Evolutionary conservation across 1,284 basidiomycete genomes (phyloP).

Genomic region (Irpex sp.): DNA sequence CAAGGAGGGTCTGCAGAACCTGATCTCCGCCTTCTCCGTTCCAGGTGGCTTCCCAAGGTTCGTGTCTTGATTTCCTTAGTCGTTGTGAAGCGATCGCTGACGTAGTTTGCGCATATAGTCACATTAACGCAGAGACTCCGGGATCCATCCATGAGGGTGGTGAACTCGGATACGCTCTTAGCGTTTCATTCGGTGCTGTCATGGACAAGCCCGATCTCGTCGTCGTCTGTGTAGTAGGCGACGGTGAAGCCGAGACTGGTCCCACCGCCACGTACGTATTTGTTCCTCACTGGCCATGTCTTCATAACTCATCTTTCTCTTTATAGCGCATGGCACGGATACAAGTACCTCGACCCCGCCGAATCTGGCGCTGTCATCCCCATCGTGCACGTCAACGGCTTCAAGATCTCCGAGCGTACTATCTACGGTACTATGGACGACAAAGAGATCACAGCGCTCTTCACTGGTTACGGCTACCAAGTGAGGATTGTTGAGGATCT

Average conservation of each 20-base stretch:
- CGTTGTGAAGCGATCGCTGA: neutral
- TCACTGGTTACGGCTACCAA: constrained; percentile 85
- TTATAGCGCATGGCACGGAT: constrained; percentile 71
- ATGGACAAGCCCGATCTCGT: constrained; percentile 90
- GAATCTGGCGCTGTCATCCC: constrained; percentile 88
- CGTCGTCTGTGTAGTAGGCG: constrained; percentile 77
- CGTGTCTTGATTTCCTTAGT: constrained; percentile 4
- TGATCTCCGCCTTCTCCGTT: constrained; percentile 62
- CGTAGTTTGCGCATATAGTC: constrained; percentile 34
- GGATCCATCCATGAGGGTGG: constrained; percentile 90
- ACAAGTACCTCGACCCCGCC: constrained; percentile 89
- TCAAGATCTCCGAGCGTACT: constrained; percentile 87
- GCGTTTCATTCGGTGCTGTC: constrained; percentile 79
- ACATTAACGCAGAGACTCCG: constrained; percentile 78
- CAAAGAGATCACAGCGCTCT: constrained; percentile 70
- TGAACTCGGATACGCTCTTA: constrained; percentile 85
- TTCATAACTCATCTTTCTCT: neutral
- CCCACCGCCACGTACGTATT: constrained; percentile 62
- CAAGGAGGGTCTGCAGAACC: constrained; percentile 57
- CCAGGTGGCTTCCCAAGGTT: constrained; percentile 68
- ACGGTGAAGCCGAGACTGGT: constrained; percentile 87
- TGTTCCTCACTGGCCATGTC: neutral
- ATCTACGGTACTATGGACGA: constrained; percentile 91
- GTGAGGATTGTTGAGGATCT: constrained; percentile 79
- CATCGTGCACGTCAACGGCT: constrained; percentile 82